Evolutionary conservation across 2,329 filamentous ascomycete species (phyloP).

Genomic region (Stagonosporopsis tanaceti): DNA sequence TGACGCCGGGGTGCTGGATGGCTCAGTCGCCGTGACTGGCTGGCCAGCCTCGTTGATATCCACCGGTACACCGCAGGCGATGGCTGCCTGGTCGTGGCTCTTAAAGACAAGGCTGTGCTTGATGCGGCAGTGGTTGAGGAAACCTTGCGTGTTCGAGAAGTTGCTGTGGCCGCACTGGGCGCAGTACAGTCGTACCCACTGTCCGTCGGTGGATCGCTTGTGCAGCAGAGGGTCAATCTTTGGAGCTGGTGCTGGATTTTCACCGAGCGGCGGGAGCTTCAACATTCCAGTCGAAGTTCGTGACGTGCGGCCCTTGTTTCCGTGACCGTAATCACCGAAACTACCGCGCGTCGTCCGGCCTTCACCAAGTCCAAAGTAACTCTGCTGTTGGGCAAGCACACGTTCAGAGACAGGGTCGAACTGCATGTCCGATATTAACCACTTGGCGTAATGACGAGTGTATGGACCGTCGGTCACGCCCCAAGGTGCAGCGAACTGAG

Average conservation of each 20-base stretch:
- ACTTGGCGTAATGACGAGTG: conserved; percentile 91
- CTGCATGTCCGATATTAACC: conserved; percentile 86
- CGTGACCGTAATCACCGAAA: conserved; percentile 62
- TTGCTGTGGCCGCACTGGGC: conserved; percentile 85
- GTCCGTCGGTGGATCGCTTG: conserved; percentile 81
- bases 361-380: conserved; percentile 59
- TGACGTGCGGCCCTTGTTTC: conserved; percentile 64
- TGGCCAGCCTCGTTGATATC: conserved; percentile 67
- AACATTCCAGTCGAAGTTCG: conserved; percentile 63
- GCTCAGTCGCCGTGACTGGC: conserved; percentile 45
- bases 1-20: conserved; percentile 35
- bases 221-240: conserved; percentile 84
- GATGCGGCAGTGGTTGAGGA: conserved; percentile 98
- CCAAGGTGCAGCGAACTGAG: conserved; percentile 84
- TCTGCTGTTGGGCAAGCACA: conserved; percentile 46
- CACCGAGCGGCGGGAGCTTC: conserved; percentile 53
- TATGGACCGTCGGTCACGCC: conserved; percentile 93
- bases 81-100: conserved; percentile 92
- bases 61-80: conserved; percentile 84
- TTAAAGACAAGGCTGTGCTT: conserved; percentile 93
- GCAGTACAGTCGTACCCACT: conserved; percentile 90
- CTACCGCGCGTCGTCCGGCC: conserved; percentile 83
- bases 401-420: conserved; percentile 70
- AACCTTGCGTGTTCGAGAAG: conserved; percentile 97
- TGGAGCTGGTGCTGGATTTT: conserved; percentile 57